A percentile compares a stretch with the other conserved stretches of the same genome.
These are phyloP conservation scores for Glycine latifolia DNA, from an alignment of 306 rosid genomes.

Conservation along the genomic window DNA sequence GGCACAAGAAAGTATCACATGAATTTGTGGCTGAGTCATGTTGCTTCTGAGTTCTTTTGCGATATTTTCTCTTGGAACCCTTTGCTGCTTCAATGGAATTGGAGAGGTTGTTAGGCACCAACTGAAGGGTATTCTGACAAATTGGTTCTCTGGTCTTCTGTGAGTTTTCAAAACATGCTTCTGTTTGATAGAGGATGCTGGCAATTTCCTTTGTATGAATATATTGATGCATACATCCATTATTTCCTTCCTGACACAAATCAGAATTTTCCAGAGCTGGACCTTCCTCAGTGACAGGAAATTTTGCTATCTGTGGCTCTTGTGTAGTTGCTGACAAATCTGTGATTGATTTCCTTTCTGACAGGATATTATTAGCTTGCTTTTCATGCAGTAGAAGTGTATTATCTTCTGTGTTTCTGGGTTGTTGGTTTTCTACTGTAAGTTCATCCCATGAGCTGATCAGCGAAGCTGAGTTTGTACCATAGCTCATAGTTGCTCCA, in stretches of 20 bases:
- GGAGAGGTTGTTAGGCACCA: slow-evolving; percentile 47
- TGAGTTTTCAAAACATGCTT: slow-evolving; percentile 41
- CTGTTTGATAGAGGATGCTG: slow-evolving; percentile 44
- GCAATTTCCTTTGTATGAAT: slow-evolving; percentile 42
- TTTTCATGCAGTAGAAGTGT: slow-evolving; percentile 46
- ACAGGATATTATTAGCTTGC: slow-evolving; percentile 35
- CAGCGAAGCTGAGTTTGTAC: slow-evolving; percentile 46
- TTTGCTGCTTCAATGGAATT: slow-evolving; percentile 50
- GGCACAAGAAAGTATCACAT: slow-evolving; percentile 52
- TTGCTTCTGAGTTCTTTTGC: slow-evolving; percentile 44
- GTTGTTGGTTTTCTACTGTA: slow-evolving; percentile 49
- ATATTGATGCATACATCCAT: slow-evolving; percentile 51
- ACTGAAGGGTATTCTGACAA: slow-evolving; percentile 43
- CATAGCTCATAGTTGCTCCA: slow-evolving; percentile 41
- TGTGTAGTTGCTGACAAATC: slow-evolving; percentile 41
- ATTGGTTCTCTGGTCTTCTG: slow-evolving; percentile 43
- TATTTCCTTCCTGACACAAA: slow-evolving; percentile 48
- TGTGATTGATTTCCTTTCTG: slow-evolving; percentile 51
- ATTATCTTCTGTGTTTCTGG: slow-evolving; percentile 41
- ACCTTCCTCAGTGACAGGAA: slow-evolving; percentile 34
- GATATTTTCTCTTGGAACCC: slow-evolving; percentile 61
- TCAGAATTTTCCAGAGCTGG: slow-evolving; percentile 50
- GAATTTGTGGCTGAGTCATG: slow-evolving; percentile 45
- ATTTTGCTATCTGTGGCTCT: too few relatives aligned
- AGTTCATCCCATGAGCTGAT: slow-evolving; percentile 41